Conservation (phyloP, 164 flowering plant genomes). For the Pachysandra terminalis region DNA sequence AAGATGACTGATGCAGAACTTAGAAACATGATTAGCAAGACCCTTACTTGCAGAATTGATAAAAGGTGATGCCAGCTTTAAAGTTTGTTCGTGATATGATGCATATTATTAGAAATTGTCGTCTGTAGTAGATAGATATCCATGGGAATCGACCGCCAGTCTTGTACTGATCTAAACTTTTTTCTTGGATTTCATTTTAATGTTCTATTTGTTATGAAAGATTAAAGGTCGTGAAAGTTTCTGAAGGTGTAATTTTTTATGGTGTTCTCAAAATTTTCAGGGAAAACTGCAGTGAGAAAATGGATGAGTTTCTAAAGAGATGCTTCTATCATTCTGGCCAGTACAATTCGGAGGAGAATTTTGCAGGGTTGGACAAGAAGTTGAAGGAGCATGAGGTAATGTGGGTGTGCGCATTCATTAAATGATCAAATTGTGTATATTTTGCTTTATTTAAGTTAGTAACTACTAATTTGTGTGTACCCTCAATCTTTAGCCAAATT, state of each 20-base stretch:
- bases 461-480: no score
- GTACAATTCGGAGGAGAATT: constrained; percentile 76
- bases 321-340: constrained; percentile 94
- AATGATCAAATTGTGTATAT: no score
- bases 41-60: constrained; percentile 92
- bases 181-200: background rate
- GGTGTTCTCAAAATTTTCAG: constrained; percentile 28
- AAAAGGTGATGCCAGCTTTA: constrained; percentile 45
- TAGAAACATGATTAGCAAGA: constrained; percentile 83
- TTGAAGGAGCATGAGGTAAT: constrained; percentile 84
- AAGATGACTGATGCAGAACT: constrained; percentile 94
- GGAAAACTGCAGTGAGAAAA: constrained; percentile 85
- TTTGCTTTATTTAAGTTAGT: no score
- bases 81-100: background rate
- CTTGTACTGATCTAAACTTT: background rate
- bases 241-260: background rate
- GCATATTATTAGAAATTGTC: background rate
- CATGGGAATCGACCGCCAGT: background rate
- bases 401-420: background rate
- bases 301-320: constrained; percentile 82
- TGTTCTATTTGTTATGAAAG: background rate
- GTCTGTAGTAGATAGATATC: background rate
- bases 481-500: background rate
- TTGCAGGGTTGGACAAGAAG: constrained; percentile 65
- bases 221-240: background rate